Evolutionary conservation across 257 asterid species (phyloP), one percentile per base, ranked within the genome.

Genomic region (Forsythia viridissima): DNA sequence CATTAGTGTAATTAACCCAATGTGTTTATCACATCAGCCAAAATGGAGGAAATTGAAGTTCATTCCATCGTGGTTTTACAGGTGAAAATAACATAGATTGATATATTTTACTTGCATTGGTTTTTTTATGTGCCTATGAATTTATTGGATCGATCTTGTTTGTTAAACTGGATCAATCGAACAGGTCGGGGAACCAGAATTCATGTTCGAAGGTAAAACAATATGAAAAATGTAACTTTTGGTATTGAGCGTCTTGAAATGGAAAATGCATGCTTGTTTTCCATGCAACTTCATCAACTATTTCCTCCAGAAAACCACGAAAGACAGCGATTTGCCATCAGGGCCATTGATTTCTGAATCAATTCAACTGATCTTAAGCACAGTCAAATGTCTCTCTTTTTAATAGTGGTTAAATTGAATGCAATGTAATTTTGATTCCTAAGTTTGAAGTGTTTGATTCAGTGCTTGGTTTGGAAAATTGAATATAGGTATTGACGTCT

Each of bases 401-500:
- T 30, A 71, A 59, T 69, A 15, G 48, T 21, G 38, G 15, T 15
- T 65, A 59, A 74, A 74, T 80, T 73, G 51, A 61, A 61, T 82
- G 36, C 40, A 46, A 2, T 46, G 41, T 30, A 37, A 38, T 41
- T 30, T 37, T 21, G 34, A 59, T 37, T 24, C 37, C 36, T 55
- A 51, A 21, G n/a, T 38, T 11, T 24, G 37, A 11, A 73, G 69
- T 24, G 55, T 67, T 43, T 86, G 83, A 83, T 81, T 38, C 80
- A 70, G 77, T 84, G 71, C 65, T 70, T 85, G 87, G 85, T 74
- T 77, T 30, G 90, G 86, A 67, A 83, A 83, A 85, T 81, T 87
- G 84, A 83, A 87, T 88, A 93, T 91, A 93, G 94, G 89, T 81
- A 87, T 90, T 82, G 96, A 90, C 77, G 89, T 90, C 93, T 88